These are phyloP conservation scores for Keithomyces neogunnii DNA, from an alignment of 2,329 filamentous ascomycete species.

Conservation along the genomic window DNA sequence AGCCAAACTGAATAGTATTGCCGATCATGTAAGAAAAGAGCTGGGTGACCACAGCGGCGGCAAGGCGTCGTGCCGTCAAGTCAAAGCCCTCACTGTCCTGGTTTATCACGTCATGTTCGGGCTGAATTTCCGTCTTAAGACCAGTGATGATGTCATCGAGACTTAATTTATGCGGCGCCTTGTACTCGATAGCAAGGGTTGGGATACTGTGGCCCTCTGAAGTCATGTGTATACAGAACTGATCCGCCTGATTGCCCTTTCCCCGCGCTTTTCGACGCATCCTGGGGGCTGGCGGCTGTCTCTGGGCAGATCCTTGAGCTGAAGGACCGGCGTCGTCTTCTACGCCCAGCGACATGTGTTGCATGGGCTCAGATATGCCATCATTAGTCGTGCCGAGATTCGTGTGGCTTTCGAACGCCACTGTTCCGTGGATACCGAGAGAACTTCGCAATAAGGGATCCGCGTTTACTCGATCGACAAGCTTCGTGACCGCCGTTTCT, in stretches of 20 bases:
- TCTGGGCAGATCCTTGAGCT: background rate
- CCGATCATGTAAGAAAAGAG: constrained; percentile 31
- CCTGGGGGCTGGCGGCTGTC: background rate
- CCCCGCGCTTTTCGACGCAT: constrained; percentile 13
- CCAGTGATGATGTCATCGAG: constrained; percentile 22
- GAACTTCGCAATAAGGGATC: constrained; percentile 17
- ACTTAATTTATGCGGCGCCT: constrained; percentile 28
- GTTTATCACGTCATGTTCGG: constrained; percentile 23
- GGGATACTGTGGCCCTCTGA: background rate
- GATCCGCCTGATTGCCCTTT: constrained; percentile 22
- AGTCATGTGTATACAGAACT: constrained; percentile 18
- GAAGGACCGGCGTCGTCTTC: background rate
- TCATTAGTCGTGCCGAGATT: constrained; percentile 20
- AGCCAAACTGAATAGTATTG: constrained; percentile 25
- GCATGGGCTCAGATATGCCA: constrained; percentile 14
- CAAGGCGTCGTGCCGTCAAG: constrained; percentile 21
- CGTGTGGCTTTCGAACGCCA: constrained; percentile 29
- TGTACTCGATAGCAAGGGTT: constrained; percentile 26
- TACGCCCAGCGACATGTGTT: constrained; percentile 13
- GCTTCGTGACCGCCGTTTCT: constrained; percentile 25
- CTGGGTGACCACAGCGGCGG: constrained; percentile 27
- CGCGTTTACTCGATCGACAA: constrained; percentile 20
- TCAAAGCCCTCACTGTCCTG: constrained; percentile 19
- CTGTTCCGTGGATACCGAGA: constrained; percentile 23
- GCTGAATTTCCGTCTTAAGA: constrained; percentile 24